phyloP scores from a whole-genome alignment of 73 alveolate genomes.

The Paramecium pentaurelia region DNA sequence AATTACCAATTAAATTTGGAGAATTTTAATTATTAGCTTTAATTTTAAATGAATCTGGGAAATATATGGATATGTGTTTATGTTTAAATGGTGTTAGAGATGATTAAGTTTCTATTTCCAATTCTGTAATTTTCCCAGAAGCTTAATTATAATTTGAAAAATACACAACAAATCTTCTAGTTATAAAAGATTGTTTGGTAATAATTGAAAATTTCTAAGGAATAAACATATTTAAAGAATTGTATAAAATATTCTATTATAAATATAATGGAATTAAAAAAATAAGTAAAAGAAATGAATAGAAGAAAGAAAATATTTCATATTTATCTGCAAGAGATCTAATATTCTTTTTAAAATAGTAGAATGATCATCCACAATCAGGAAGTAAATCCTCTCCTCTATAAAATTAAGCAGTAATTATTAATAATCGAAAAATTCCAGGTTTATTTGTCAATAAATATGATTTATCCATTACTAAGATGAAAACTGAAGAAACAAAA shows the following conservation, averaged over 20 bases:
- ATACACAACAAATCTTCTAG: neutral
- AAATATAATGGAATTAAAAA: neutral
- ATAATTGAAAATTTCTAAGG: neutral
- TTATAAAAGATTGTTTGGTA: neutral
- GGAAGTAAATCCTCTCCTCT: neutral
- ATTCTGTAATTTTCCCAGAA: neutral
- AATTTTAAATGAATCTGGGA: neutral
- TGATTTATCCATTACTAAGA: neutral
- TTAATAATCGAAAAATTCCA: neutral
- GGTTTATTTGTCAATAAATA: neutral
- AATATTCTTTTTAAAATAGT: neutral
- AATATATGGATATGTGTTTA: slow-evolving; percentile 27
- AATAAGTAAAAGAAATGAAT: neutral
- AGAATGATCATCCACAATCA: neutral
- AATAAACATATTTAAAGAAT: neutral
- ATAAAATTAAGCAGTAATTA: neutral
- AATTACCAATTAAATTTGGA: slow-evolving; percentile 2
- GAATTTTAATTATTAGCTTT: slow-evolving; percentile 12
- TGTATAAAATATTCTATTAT: neutral
- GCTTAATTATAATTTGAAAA: slow-evolving; percentile 14
- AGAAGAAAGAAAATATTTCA: neutral
- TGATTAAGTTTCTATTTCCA: slow-evolving; percentile 12
- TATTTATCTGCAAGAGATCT: slow-evolving; percentile 2
- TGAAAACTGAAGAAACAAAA: neutral
- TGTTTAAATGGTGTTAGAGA: neutral